phyloP scores from a whole-genome alignment of 768 basidiomycete species.

The Podaxis mareebaensis region DNA sequence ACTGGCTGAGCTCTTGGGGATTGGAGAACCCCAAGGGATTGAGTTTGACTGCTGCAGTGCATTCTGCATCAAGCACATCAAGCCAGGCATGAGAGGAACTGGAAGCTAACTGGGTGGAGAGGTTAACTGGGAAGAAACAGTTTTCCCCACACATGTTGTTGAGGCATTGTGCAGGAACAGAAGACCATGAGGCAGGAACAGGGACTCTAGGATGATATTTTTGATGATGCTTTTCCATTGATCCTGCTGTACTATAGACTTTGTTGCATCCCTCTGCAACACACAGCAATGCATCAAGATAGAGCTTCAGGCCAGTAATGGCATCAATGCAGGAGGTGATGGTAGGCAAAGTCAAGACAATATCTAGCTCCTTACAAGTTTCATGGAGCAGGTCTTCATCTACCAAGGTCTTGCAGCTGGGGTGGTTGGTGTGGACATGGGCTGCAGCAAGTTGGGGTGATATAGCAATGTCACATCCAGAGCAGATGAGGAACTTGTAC shows the following conservation, averaged over 20 bases:
- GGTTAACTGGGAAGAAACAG: neutral
- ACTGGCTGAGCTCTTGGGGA: slow-evolving; percentile 12
- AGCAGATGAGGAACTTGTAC: neutral
- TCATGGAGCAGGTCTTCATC: neutral
- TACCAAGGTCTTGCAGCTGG: neutral
- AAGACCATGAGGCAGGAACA: neutral
- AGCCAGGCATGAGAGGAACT: neutral
- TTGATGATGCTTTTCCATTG: neutral
- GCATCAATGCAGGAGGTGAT: neutral
- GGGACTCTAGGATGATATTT: neutral
- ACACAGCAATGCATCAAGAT: neutral
- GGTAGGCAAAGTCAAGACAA: neutral
- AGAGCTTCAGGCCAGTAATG: neutral
- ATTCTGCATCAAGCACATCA: neutral
- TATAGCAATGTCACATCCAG: neutral
- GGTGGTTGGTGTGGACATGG: neutral
- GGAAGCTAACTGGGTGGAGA: neutral
- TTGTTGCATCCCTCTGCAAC: neutral
- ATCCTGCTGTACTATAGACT: neutral
- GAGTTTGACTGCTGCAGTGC: neutral
- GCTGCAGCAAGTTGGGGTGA: neutral
- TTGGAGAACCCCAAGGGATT: neutral
- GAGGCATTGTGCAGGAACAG: neutral
- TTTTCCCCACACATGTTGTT: neutral
- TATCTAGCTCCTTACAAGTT: neutral